phyloP scores from a whole-genome alignment of 202 grass and related monocot species.

The Carex sylvatica region DNA sequence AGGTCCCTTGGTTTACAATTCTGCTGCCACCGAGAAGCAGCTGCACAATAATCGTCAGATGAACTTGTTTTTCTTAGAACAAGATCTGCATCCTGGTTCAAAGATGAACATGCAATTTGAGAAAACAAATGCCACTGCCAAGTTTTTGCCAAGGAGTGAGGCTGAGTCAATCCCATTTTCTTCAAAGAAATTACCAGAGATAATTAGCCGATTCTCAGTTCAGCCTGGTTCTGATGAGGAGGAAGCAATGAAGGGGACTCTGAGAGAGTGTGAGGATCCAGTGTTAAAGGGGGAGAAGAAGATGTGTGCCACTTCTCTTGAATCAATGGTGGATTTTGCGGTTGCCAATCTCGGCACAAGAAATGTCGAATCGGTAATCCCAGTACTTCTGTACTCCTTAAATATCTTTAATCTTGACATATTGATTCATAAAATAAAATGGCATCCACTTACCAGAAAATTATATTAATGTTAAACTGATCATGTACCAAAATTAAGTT shows the following conservation, averaged over 20 bases:
- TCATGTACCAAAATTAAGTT: neutral
- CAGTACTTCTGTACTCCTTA: neutral
- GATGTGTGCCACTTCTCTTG: constrained; percentile 79
- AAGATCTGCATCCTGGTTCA: constrained; percentile 51
- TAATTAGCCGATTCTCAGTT: constrained; percentile 54
- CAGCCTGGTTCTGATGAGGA: constrained; percentile 48
- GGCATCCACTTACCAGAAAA: neutral
- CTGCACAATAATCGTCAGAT: constrained; percentile 56
- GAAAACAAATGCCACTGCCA: constrained; percentile 21
- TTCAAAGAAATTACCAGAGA: constrained; percentile 55
- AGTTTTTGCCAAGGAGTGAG: constrained; percentile 49
- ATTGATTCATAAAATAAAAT: neutral
- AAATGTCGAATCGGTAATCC: constrained; percentile 39
- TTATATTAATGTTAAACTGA: neutral
- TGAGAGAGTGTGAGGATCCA: constrained; percentile 57
- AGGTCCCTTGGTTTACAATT: constrained; percentile 6
- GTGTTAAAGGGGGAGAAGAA: constrained; percentile 56
- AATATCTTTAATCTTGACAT: neutral
- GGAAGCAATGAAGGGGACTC: constrained; percentile 49
- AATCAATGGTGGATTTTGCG: constrained; percentile 91
- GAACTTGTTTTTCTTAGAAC: constrained; percentile 72
- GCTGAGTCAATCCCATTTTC: constrained; percentile 68
- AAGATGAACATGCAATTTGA: constrained; percentile 59
- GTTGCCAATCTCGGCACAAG: constrained; percentile 54
- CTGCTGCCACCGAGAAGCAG: constrained; percentile 64